Evolutionary conservation across 495 filamentous ascomycete genomes (phyloP).

Genomic region (Lepraria neglecta): DNA sequence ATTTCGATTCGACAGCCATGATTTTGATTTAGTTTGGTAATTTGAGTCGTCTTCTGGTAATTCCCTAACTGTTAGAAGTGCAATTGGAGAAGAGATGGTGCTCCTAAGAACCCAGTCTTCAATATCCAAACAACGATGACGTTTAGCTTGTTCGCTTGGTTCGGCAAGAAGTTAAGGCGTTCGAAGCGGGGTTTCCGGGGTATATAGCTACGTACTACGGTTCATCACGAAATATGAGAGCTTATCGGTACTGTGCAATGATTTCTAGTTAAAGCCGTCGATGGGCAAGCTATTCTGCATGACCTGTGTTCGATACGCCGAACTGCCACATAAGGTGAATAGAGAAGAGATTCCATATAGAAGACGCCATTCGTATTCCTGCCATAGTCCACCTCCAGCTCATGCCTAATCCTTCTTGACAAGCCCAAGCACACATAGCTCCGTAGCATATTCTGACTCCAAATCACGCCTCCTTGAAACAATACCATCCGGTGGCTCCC

Average conservation of each 20-base stretch:
- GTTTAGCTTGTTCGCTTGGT: neutral
- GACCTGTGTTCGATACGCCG: neutral
- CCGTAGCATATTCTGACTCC: neutral
- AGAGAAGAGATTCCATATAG: neutral
- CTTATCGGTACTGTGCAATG: too few relatives aligned
- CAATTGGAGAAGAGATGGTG: neutral
- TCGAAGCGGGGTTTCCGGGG: neutral
- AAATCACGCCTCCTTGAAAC: neutral
- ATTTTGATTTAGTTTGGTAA: neutral
- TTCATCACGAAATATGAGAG: too few relatives aligned
- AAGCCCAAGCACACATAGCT: neutral
- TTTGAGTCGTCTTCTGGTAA: neutral
- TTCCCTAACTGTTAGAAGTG: too few relatives aligned
- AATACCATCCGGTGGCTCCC: neutral
- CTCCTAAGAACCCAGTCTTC: neutral
- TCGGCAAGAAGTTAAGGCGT: neutral
- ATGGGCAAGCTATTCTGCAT: too few relatives aligned
- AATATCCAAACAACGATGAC: neutral
- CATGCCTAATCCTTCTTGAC: neutral
- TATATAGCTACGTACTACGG: too few relatives aligned
- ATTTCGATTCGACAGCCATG: constrained; percentile 24
- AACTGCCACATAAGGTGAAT: neutral
- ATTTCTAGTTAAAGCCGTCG: too few relatives aligned
- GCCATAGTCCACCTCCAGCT: neutral
- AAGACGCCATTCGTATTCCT: too few relatives aligned